Base-by-base conservation (phyloP, 495 filamentous ascomycete species). In the Trichoderma parareesei region DNA sequence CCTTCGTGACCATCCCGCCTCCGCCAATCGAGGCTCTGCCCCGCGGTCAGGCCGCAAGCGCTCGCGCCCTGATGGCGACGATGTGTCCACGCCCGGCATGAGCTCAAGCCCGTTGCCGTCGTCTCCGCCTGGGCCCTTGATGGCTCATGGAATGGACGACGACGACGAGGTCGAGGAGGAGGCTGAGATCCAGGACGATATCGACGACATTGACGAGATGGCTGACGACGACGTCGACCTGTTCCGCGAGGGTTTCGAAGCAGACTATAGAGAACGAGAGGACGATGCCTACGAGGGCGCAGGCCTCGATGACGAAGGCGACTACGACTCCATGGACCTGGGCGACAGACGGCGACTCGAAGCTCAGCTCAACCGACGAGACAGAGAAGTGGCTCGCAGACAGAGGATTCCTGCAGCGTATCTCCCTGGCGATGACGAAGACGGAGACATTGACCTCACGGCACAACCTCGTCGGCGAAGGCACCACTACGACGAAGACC, bases 201-300 rank as follows among this genome's bases (percentile, higher is more conserved):
- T 97, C 68, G 93, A 97, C 64, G 95, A 99, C 70, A 84, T 91
- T 57, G 95, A 98, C 68, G 95, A 99, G 75, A 85, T 92, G 85
- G 95, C 93, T 11, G 95, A 98, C 74, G 94, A 98, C 70, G 90
- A 94, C 18, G 96, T 97, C 69, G 93, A 99, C 77, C 84, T 99
- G 37, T 97, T 97, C 71, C 89, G 82, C 41, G 90, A 95, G 68
- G 89, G 91, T 67, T 96, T 92, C 74, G 91, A 96, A 75, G 81
- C 82, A 65, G 93, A 97, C 76, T 96, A 97, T 74, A 79, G 80
- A 62, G 78, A 77, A 46, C 80, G 76, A 57, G 83, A 83, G 66
- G 84, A 76, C 37, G 78, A 82, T 60, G 60, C 35, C 49, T 82
- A 82, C 70, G 78, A 82, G 67, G 76, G 69, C 49, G 73, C 76